These are phyloP conservation scores for Ogataea ramenticola DNA, from an alignment of 805 yeast genomes.

Conservation along the genomic window DNA sequence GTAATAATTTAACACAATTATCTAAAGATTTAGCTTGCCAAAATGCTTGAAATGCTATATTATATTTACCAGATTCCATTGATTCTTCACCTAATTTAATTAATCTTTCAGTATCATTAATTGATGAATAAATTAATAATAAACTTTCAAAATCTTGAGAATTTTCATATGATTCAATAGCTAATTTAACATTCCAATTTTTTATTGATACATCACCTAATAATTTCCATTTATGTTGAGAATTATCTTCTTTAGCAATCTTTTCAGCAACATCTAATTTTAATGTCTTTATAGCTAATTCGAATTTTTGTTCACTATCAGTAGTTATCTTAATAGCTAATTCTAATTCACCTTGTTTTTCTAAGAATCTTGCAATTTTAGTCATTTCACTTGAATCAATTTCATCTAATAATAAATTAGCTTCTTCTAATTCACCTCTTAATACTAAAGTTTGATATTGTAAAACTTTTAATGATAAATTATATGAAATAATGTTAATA, in stretches of 20 bases:
- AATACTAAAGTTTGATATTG: constrained; percentile 94
- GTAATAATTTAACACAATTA: constrained; percentile 57
- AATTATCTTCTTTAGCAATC: constrained; percentile 46
- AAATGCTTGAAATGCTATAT: constrained; percentile 84
- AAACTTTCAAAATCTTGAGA: constrained; percentile 81
- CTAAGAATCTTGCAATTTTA: constrained; percentile 86
- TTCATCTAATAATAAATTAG: constrained; percentile 56
- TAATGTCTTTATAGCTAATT: constrained; percentile 73
- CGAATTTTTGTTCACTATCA: constrained; percentile 88
- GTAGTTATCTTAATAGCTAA: constrained; percentile 79
- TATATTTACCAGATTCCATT: constrained; percentile 68
- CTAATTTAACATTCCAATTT: constrained; percentile 74
- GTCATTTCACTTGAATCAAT: constrained; percentile 60
- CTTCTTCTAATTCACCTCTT: constrained; percentile 88
- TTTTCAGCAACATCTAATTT: constrained; percentile 66
- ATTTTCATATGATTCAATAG: constrained; percentile 68
- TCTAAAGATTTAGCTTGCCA: constrained; percentile 77
- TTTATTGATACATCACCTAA: constrained; percentile 82
- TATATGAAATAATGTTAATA: constrained; percentile 73
- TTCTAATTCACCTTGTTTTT: constrained; percentile 81
- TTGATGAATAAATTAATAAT: constrained; percentile 73
- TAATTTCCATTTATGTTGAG: constrained; percentile 78
- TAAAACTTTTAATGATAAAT: constrained; percentile 74
- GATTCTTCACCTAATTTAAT: constrained; percentile 59
- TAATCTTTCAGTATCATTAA: constrained; percentile 61